These are phyloP conservation scores for Xylaria sp. DNA, from an alignment of 2,329 filamentous ascomycete species.

Conservation along the genomic window DNA sequence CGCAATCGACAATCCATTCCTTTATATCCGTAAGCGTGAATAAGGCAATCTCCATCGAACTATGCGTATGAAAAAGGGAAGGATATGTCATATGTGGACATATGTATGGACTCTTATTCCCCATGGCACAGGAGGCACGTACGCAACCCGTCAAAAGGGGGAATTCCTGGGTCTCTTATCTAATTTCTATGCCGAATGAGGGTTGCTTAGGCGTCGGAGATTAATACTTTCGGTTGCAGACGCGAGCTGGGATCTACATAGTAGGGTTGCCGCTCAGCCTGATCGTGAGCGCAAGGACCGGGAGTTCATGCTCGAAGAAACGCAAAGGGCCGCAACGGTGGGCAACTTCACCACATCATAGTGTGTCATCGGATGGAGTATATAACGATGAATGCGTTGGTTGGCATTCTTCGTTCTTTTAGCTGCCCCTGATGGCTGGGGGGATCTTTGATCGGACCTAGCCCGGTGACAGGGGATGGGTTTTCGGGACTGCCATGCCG, in stretches of 20 bases:
- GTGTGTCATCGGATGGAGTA: too few species aligned
- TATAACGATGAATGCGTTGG: too few species aligned
- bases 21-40: constrained; percentile 1
- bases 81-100: background rate
- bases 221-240: background rate
- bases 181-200: too few species aligned
- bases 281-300: background rate
- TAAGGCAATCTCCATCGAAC: constrained; percentile 18
- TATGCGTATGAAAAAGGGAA: background rate
- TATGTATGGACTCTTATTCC: constrained; percentile 1
- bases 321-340: background rate
- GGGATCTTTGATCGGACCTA: too few species aligned
- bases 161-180: too few species aligned
- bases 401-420: too few species aligned
- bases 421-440: too few species aligned
- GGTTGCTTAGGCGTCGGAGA: background rate
- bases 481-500: background rate
- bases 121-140: too few species aligned
- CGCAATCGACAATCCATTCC: constrained; percentile 5
- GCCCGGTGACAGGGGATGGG: too few species aligned
- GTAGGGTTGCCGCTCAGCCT: background rate
- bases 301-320: background rate
- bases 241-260: background rate
- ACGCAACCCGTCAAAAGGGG: too few species aligned
- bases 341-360: too few species aligned